phyloP scores from a whole-genome alignment of 2,329 filamentous ascomycete genomes.

The Elsinoe fawcettii region DNA sequence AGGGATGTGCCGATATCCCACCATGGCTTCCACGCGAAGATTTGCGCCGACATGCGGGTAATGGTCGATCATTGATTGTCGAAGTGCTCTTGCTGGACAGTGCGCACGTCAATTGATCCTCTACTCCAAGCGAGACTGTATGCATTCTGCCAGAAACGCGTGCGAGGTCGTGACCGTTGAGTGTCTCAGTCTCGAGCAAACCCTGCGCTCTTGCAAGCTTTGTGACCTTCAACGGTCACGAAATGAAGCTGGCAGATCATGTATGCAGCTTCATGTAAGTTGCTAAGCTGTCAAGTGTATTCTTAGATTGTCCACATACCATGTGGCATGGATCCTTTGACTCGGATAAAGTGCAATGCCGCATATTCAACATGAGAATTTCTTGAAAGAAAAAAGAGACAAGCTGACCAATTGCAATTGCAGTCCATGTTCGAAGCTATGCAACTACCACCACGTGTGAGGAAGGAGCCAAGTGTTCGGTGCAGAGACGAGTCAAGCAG shows the following conservation, averaged over 20 bases:
- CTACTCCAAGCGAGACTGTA: conserved; percentile 6
- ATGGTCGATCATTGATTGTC: neutral
- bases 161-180: neutral
- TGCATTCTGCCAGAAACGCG: neutral
- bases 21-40: conserved; percentile 8
- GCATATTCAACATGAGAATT: conserved; percentile 1
- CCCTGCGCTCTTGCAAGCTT: conserved; percentile 4
- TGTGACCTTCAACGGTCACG: neutral
- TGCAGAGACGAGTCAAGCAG: conserved; percentile 5
- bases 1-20: neutral
- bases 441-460: conserved; percentile 2
- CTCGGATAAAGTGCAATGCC: conserved; percentile 6
- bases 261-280: conserved; percentile 1
- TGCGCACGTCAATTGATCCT: conserved; percentile 12
- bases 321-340: conserved; percentile 12
- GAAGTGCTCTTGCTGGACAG: neutral
- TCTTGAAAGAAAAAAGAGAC: conserved; percentile 2
- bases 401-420: neutral
- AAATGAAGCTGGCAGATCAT: neutral
- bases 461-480: conserved; percentile 8
- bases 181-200: conserved; percentile 10
- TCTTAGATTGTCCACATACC: conserved; percentile 8
- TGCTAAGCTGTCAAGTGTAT: conserved; percentile 12
- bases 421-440: neutral
- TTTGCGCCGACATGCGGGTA: neutral